Percentiles rank a stretch among this genome's conserved stretches.
phyloP scores from a whole-genome alignment of 208 protist species.

The Wallacemonas collosoma region DNA sequence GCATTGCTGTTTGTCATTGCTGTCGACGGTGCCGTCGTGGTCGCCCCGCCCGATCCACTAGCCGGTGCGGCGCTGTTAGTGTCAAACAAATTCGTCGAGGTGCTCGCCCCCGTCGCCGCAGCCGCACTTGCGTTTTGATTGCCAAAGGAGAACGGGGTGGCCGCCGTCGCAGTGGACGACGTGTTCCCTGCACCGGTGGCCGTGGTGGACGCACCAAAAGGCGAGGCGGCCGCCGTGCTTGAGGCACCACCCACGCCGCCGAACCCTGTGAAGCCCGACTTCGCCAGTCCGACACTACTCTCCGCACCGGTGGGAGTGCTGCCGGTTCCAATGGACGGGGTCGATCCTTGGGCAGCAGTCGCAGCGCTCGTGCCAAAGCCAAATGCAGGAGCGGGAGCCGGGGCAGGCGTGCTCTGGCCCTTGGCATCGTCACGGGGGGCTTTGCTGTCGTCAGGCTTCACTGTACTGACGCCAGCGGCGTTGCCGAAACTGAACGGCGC shows the following conservation, averaged over 20 bases:
- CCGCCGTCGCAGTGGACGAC: not conserved
- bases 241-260: too few relatives aligned
- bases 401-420: not conserved
- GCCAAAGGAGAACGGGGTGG: not conserved
- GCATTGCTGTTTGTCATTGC: too few relatives aligned
- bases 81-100: too few relatives aligned
- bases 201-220: not conserved
- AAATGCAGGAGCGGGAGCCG: not conserved
- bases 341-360: not conserved
- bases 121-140: not conserved
- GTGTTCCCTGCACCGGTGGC: not conserved
- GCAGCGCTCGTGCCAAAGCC: not conserved
- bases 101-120: too few relatives aligned
- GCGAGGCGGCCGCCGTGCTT: not conserved
- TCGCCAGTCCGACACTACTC: not conserved
- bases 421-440: not conserved
- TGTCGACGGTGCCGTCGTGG: too few relatives aligned
- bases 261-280: not conserved
- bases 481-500: constrained; percentile 4
- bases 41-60: too few relatives aligned
- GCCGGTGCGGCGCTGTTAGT: too few relatives aligned
- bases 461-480: not conserved
- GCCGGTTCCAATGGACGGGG: not conserved
- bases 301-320: not conserved
- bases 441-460: not conserved